Base-by-base conservation (phyloP, 257 asterid genomes). In the Leonotis leonurus region DNA sequence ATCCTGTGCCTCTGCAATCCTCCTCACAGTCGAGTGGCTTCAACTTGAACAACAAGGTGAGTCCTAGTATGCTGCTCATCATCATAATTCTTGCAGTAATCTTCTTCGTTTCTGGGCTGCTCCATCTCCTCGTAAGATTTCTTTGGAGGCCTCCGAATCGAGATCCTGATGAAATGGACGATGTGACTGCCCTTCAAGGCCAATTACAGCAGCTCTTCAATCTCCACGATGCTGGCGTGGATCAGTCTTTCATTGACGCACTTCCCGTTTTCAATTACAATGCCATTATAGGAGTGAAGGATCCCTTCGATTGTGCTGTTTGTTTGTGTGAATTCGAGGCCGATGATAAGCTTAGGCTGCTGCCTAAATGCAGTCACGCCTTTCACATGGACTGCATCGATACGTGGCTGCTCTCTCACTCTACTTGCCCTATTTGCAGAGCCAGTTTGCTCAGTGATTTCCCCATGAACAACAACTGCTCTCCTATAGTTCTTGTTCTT, bases 341-440 rank as follows among this genome's bases (percentile, higher is more conserved):
- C 3, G 98, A 92, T 2, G 95, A 92, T 73, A 84, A 83, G 49
- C 90, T 92, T 0, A 77, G 97, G 56, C 62, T 86, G 64, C 69
- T 91, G 33, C 96, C 98, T 1, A 82, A 86, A 70, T 91, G 98
- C 57, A 91, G 95, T 80, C 98, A 92, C 63, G 98, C 98, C 24
- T 92, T 92, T 67, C 98, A 92, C 78, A 81, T 88, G 93, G 97
- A 81, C 4, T 92, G 98, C 33, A 92, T 92, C 41, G 99, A 92
- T 35, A 92, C 99, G 29, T 92, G 99, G 99, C 83, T 92, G 2
- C 65, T 89, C 74, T 89, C 97, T 1, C 97, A 92, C 58, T 89
- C 99, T 4, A 89, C 99, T 68, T 92, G 99, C 66, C 98, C 98
- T 6, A 80, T 92, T n/a, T 92, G 98, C 68, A 83, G 99, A 66